phyloP scores from a whole-genome alignment of 257 asterid species.

The Solanum lycopersicoides region DNA sequence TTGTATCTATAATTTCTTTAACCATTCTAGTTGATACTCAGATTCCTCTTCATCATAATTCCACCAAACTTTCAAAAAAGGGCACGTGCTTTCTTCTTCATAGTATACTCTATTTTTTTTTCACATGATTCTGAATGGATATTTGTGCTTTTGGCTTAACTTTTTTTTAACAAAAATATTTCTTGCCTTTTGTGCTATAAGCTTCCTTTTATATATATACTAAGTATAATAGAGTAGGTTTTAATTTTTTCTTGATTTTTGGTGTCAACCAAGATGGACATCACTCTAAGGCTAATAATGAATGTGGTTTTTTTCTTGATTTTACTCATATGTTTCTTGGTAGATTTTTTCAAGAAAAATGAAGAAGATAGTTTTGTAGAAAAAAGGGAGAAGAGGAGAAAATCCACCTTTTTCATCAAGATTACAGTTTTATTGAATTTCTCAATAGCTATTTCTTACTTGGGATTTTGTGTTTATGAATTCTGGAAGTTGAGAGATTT shows the following conservation, averaged over 20 bases:
- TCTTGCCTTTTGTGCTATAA: neutral
- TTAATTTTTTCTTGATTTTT: neutral
- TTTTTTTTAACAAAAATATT: neutral
- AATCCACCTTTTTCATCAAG: slow-evolving; percentile 10
- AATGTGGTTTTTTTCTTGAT: slow-evolving; percentile 34
- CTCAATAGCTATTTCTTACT: slow-evolving; percentile 21
- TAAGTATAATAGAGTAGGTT: neutral
- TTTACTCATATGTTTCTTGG: slow-evolving; percentile 36
- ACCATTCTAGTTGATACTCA: slow-evolving; percentile 6
- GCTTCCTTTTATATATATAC: slow-evolving; percentile 1
- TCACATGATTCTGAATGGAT: neutral
- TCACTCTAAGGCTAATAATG: slow-evolving; percentile 26
- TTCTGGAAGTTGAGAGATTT: slow-evolving; percentile 12
- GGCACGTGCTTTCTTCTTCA: slow-evolving; percentile 44
- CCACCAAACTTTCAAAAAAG: neutral
- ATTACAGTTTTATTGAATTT: slow-evolving; percentile 33
- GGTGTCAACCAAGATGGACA: slow-evolving; percentile 20
- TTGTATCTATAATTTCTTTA: neutral
- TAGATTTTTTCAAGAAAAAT: slow-evolving; percentile 17
- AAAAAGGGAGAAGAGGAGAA: slow-evolving; percentile 15
- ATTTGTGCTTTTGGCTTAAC: neutral
- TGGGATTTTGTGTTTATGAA: slow-evolving; percentile 33
- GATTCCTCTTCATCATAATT: slow-evolving; percentile 22
- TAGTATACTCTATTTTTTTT: neutral
- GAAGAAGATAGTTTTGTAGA: neutral